Percentiles rank a stretch among this genome's conserved stretches.
These are phyloP conservation scores for Chalaropsis ovoidea DNA, from an alignment of 2,329 filamentous ascomycete species.

Conservation along the genomic window DNA sequence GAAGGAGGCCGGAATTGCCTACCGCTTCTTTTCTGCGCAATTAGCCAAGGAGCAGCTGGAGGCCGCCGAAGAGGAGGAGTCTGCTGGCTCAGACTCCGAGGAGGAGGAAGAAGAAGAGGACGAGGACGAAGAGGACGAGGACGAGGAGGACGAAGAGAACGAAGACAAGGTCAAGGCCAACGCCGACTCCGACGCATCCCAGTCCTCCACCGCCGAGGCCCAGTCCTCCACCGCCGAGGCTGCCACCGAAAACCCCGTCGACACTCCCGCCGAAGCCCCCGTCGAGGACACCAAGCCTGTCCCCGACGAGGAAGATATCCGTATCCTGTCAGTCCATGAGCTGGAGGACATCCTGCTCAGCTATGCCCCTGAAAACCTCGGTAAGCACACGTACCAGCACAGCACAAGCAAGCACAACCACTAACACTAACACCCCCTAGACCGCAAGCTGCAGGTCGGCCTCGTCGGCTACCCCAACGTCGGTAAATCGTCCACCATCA, in stretches of 20 bases:
- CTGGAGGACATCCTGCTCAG: slow-evolving; percentile 78
- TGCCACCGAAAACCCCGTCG: slow-evolving; percentile 8
- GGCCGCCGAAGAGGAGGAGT: slow-evolving; percentile 36
- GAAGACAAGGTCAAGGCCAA: slow-evolving; percentile 30
- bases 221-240: too few species aligned
- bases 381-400: slow-evolving; percentile 33
- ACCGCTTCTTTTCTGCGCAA: slow-evolving; percentile 91
- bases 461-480: slow-evolving; percentile 97
- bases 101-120: slow-evolving; percentile 43
- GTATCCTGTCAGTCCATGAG: slow-evolving; percentile 87
- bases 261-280: slow-evolving; percentile 27
- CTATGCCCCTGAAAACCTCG: slow-evolving; percentile 49
- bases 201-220: too few species aligned
- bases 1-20: slow-evolving; percentile 67
- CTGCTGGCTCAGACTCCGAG: neutral
- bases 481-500: slow-evolving; percentile 98
- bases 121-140: slow-evolving; percentile 29
- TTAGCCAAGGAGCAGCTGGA: slow-evolving; percentile 86
- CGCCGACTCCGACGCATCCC: slow-evolving; percentile 25
- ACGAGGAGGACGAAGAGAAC: slow-evolving; percentile 19
- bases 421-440: slow-evolving; percentile 27
- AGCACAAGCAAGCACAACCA: neutral
- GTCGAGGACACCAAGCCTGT: slow-evolving; percentile 33
- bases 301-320: slow-evolving; percentile 48
- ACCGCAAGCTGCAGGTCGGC: slow-evolving; percentile 72